Evolutionary conservation across 495 filamentous ascomycete species (phyloP).

Genomic region (Xanthoparmelia taractica): DNA sequence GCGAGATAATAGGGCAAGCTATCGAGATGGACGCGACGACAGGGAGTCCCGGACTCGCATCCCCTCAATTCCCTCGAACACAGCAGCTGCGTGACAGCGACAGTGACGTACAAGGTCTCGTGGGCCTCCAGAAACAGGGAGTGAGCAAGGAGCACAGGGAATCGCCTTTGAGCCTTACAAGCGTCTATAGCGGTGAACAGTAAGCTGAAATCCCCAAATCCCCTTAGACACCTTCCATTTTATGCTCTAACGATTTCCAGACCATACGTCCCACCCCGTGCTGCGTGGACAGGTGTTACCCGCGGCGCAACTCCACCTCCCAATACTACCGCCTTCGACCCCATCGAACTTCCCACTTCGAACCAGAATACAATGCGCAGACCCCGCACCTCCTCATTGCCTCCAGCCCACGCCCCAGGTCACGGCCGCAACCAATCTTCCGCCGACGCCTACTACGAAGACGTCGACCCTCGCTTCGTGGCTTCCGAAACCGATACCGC

Average conservation of each 20-base stretch:
- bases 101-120: constrained; percentile 58
- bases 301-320: constrained; percentile 15
- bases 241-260: constrained; percentile 35
- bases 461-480: constrained; percentile 83
- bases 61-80: constrained; percentile 30
- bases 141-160: constrained; percentile 39
- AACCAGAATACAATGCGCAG: constrained; percentile 28
- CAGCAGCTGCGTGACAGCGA: constrained; percentile 55
- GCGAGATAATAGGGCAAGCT: constrained; percentile 55
- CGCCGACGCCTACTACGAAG: constrained; percentile 72
- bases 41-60: constrained; percentile 37
- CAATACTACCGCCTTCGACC: constrained; percentile 23
- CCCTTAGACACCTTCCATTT: neutral
- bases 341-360: constrained; percentile 38
- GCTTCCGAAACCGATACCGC: constrained; percentile 27
- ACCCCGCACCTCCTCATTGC: constrained; percentile 32
- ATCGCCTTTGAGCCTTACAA: constrained; percentile 29
- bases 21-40: constrained; percentile 73
- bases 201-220: constrained; percentile 48
- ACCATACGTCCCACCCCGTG: constrained; percentile 57
- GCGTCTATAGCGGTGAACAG: constrained; percentile 62
- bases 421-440: constrained; percentile 39
- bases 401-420: constrained; percentile 27
- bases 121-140: constrained; percentile 53
- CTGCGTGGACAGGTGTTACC: constrained; percentile 34